Base-by-base conservation (phyloP, 148 eudicot genomes). In the Fagopyrum tataricum region DNA sequence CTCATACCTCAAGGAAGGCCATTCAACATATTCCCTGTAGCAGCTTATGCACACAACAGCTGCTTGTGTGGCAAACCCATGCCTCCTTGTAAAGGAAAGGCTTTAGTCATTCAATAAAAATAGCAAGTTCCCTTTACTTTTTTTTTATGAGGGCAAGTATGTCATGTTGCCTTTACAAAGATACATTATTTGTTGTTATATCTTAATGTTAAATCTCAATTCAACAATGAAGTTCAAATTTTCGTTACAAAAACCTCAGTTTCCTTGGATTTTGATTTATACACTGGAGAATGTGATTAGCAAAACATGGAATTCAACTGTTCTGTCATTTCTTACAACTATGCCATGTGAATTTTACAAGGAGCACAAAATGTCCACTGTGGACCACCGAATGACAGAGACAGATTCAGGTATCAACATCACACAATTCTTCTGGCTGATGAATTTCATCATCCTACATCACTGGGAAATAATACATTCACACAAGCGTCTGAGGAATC, bases 41-140 rank as follows among this genome's bases (percentile, higher is more conserved):
- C 78, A 13, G 86, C 86, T 56, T 84, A 85, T 79, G 91, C 92
- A 2, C 89, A 89, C 67, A 91, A 91, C 73, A 67, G 82, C 39
- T 89, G 97, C 79, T 78, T 91, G 73, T 91, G 97, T 85, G 97
- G 90, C 56, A 89, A 89, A 80, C 98, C 98, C 15, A 59, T 93
- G 83, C 85, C 87, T 68, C 89, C 91, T 67, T 84, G 86, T 55
- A 78, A 72, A 67, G 79, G 77, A 37, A 83, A 72, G 62, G 72
- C 37, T 31, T 31, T 31, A 31, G 37, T 31, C 37, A 31, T 31
- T 31, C 37, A 31, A 31, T 31, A 31, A 31, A 31, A 31, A 31
- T 31, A 31, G 37, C 37, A 31, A 31, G 37, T 31, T 31, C 37
- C 37, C 37, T 31, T 31, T 3, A 31, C 37, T 31, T 31, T 31